These are phyloP conservation scores for Hypoxylon lienhwacheense DNA, from an alignment of 495 filamentous ascomycete genomes.

Conservation along the genomic window DNA sequence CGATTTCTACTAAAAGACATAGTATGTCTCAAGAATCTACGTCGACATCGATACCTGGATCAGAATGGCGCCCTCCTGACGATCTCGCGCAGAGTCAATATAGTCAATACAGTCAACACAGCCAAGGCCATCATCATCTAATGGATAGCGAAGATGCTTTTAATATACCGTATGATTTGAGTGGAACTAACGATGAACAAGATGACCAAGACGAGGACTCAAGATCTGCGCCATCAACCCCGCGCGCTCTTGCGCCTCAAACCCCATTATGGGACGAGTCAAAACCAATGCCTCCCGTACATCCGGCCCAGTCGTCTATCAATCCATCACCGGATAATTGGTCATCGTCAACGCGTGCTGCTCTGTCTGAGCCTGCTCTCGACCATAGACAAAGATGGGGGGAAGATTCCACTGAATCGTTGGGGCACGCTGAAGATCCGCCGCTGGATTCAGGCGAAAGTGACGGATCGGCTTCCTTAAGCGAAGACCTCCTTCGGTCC, in stretches of 20 bases:
- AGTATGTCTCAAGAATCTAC: slow-evolving; percentile 23
- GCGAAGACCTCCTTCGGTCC: slow-evolving; percentile 66
- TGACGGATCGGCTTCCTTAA: slow-evolving; percentile 15
- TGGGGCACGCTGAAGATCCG: slow-evolving; percentile 21
- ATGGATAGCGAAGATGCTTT: slow-evolving; percentile 54
- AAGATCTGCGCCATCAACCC: slow-evolving; percentile 49
- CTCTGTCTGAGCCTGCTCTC: slow-evolving; percentile 45
- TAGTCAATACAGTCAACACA: no score
- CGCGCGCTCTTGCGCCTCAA: slow-evolving; percentile 40
- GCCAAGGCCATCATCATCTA: slow-evolving; percentile 36
- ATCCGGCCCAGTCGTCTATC: slow-evolving; percentile 43
- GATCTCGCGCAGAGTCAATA: slow-evolving; percentile 37
- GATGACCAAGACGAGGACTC: slow-evolving; percentile 34
- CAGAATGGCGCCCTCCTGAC: slow-evolving; percentile 24
- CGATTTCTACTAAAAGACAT: slow-evolving; percentile 28
- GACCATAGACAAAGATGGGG: slow-evolving; percentile 33
- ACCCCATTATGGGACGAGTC: slow-evolving; percentile 9
- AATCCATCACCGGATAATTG: slow-evolving; percentile 31
- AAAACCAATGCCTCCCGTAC: slow-evolving; percentile 2
- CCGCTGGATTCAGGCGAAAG: slow-evolving; percentile 33
- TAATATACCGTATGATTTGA: slow-evolving; percentile 53
- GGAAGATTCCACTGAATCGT: slow-evolving; percentile 23
- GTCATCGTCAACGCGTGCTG: slow-evolving; percentile 35
- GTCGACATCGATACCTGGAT: neutral
- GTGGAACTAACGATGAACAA: slow-evolving; percentile 25